Evolutionary conservation across 208 protist species (phyloP).

Genomic region (Trypanosoma avium): DNA sequence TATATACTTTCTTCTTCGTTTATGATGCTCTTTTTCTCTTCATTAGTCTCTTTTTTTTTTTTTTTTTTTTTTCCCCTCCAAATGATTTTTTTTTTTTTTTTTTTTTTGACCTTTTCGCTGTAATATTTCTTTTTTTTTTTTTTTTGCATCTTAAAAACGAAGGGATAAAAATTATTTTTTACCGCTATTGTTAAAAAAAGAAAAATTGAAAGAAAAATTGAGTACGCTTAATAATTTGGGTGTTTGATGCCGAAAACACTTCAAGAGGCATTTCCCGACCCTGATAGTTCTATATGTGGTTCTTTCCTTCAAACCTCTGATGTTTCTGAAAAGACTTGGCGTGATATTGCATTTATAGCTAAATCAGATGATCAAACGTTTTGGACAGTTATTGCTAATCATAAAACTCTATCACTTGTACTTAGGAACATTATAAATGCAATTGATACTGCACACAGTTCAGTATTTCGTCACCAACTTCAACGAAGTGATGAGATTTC

Average conservation of each 20-base stretch:
- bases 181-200: too few relatives aligned
- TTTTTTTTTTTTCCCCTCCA: conserved; percentile 19
- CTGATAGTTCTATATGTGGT: conserved; percentile 48
- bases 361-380: conserved; percentile 77
- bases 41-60: conserved; percentile 22
- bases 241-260: conserved; percentile 29
- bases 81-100: conserved; percentile 9
- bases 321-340: conserved; percentile 67
- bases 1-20: conserved; percentile 17
- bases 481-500: conserved; percentile 37
- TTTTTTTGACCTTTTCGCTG: neutral
- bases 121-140: conserved; percentile 20
- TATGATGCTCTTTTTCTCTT: conserved; percentile 5
- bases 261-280: conserved; percentile 49
- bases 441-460: conserved; percentile 73
- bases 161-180: too few relatives aligned
- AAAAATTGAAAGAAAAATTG: too few relatives aligned
- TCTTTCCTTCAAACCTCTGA: conserved; percentile 69
- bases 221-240: too few relatives aligned
- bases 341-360: conserved; percentile 45
- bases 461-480: conserved; percentile 39
- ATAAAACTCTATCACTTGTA: conserved; percentile 41
- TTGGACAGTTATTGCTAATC: conserved; percentile 76
- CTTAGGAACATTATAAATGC: conserved; percentile 50
- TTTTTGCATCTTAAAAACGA: too few relatives aligned